Conservation (phyloP, 352 stramenopile species). For the Globisporangium lucens region DNA sequence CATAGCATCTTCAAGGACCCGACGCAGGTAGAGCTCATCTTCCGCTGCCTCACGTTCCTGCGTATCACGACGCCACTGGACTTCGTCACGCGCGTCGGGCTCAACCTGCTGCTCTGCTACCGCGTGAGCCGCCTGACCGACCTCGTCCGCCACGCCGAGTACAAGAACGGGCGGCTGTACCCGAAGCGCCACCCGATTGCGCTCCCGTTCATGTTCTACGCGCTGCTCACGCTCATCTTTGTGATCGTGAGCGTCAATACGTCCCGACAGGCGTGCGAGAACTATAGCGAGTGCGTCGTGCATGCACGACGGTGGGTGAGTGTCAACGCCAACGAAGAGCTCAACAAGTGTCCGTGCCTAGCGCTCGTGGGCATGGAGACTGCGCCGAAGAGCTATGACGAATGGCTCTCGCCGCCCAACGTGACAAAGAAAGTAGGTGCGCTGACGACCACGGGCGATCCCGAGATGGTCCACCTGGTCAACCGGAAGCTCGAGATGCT, state of each 20-base stretch:
- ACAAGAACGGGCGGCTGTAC: slow-evolving; percentile 8
- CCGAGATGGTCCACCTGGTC: slow-evolving; percentile 31
- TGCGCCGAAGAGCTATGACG: slow-evolving; percentile 13
- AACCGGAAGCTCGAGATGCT: slow-evolving; percentile 30
- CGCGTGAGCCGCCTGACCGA: slow-evolving; percentile 15
- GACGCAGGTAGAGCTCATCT: slow-evolving; percentile 18
- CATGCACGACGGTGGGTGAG: slow-evolving; percentile 14
- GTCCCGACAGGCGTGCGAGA: slow-evolving; percentile 10
- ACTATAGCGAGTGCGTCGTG: slow-evolving; percentile 8
- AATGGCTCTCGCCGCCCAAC: slow-evolving; percentile 31
- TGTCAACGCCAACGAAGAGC: slow-evolving; percentile 4
- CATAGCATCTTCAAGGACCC: slow-evolving; percentile 25
- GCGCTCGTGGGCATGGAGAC: slow-evolving; percentile 10
- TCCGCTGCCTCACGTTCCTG: slow-evolving; percentile 14
- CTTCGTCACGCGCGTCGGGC: slow-evolving; percentile 17
- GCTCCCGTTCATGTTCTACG: slow-evolving; percentile 13
- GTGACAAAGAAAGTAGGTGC: slow-evolving; percentile 28
- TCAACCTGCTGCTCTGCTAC: slow-evolving; percentile 15
- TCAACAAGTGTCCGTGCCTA: slow-evolving; percentile 17
- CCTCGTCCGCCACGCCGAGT: slow-evolving; percentile 13
- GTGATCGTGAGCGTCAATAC: slow-evolving; percentile 18
- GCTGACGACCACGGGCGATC: slow-evolving; percentile 22
- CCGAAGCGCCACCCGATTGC: slow-evolving; percentile 12
- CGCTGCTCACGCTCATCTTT: slow-evolving; percentile 9
- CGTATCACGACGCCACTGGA: slow-evolving; percentile 20